Evolutionary conservation across 2,329 filamentous ascomycete species (phyloP), one percentile per base, ranked within the genome.

Genomic region (Hymenoscyphus scutula): DNA sequence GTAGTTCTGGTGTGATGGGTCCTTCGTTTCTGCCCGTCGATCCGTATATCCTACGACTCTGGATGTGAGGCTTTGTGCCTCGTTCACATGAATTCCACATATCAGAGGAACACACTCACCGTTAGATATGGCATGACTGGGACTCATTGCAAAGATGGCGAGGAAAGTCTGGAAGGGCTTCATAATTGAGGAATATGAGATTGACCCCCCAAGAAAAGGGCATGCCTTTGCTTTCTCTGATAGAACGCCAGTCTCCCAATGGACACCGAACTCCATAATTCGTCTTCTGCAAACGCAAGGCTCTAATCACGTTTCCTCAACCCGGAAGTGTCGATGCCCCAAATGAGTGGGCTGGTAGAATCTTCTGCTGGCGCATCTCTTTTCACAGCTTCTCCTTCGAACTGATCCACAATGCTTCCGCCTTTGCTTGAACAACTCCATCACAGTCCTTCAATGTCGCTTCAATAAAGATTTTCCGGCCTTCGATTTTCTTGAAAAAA

Each of bases 341-440:
- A 2, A 13, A 7, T 51, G 23, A 51, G 25, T 23, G 11, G 45
- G 19, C 19, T 51, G n/a, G 19, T 25, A 10, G 13, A 51, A 23
- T 51, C 8, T 19, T 8, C 11, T 2, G 45, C 19, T 10, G 45
- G 19, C 19, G 10, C 10, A 25, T 23, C 8, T 2, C n/a, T 11
- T 10, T 11, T 48, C 41, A 48, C 41, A 48, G 45, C 23, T 51
- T 51, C 23, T 23, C 45, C 45, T 51, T 51, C 45, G 13, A 23
- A 34, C 25, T 23, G 32, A 56, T 56, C 53, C 53, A 56, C 5
- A 48, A 34, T 38, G 17, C 58, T 19, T 56, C 53, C 19, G 53
- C 53, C 29, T 56, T 56, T 32, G 53, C 29, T 23, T 7, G 13
- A n/a, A 11, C 53, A 32, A 32, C 17, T 32, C 53, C 53, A 6